phyloP scores from a whole-genome alignment of 2,329 filamentous ascomycete genomes.

The Scedosporium boydii region DNA sequence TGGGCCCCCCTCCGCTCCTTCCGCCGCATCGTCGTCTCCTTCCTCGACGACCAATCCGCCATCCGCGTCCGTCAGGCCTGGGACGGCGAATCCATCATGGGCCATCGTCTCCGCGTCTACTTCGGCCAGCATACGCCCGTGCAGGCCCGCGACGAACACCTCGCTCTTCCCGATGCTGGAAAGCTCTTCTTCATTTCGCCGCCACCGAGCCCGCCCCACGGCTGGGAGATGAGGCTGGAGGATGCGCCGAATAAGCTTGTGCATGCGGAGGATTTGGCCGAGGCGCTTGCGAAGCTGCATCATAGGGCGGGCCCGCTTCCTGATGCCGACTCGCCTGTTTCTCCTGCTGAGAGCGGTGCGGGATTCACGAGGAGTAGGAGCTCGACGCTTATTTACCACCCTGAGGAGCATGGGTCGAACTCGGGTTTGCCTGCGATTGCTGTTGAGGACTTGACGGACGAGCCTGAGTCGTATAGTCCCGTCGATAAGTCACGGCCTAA shows the following conservation, averaged over 20 bases:
- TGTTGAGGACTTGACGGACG: conserved; percentile 58
- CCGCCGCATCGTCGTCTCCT: conserved; percentile 71
- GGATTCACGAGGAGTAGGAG: conserved; percentile 43
- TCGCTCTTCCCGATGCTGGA: conserved; percentile 58
- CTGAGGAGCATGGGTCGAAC: conserved; percentile 34
- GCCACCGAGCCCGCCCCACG: conserved; percentile 57
- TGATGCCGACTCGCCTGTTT: conserved; percentile 23
- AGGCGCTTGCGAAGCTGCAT: conserved; percentile 54
- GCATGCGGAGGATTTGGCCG: conserved; percentile 59
- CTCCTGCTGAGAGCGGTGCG: conserved; percentile 27
- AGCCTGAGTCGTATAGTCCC: conserved; percentile 32
- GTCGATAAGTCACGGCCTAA: conserved; percentile 32
- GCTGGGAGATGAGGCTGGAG: conserved; percentile 59
- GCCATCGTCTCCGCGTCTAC: conserved; percentile 59
- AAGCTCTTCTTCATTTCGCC: conserved; percentile 68
- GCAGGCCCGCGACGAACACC: conserved; percentile 42
- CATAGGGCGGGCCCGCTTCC: conserved; percentile 24
- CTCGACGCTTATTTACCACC: conserved; percentile 57
- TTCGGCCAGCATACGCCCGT: conserved; percentile 55
- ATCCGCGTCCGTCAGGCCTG: conserved; percentile 62
- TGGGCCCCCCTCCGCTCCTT: conserved; percentile 78
- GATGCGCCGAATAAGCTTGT: conserved; percentile 62
- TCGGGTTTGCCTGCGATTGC: conserved; percentile 54
- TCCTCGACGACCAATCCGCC: conserved; percentile 60
- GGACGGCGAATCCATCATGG: conserved; percentile 66